phyloP scores from a whole-genome alignment of 2,329 filamentous ascomycete genomes.

The Arthrobotrys entomopaga region DNA sequence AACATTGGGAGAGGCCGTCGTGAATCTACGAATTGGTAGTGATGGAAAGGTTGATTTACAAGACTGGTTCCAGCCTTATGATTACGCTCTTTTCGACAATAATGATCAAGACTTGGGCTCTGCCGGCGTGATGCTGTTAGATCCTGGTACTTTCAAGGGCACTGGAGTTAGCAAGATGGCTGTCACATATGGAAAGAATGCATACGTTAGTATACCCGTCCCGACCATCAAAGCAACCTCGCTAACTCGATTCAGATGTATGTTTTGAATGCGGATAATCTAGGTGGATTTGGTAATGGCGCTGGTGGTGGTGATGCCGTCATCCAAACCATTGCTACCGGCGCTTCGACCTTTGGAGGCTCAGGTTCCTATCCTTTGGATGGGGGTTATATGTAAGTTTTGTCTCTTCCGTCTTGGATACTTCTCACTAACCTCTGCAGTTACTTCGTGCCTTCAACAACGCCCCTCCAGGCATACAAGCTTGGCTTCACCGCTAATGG shows the following conservation, averaged over 20 bases:
- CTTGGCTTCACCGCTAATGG: slow-evolving; percentile 60
- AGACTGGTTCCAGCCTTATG: slow-evolving; percentile 69
- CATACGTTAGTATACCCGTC: slow-evolving; percentile 65
- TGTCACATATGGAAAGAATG: slow-evolving; percentile 63
- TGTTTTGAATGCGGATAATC: slow-evolving; percentile 60
- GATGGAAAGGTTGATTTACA: slow-evolving; percentile 65
- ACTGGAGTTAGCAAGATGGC: slow-evolving; percentile 54
- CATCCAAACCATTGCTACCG: slow-evolving; percentile 64
- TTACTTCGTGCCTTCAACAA: slow-evolving; percentile 54
- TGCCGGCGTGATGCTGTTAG: slow-evolving; percentile 64
- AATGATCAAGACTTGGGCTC: slow-evolving; percentile 64
- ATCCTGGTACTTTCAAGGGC: slow-evolving; percentile 61
- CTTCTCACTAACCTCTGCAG: slow-evolving; percentile 1
- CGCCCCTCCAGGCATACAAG: slow-evolving; percentile 60
- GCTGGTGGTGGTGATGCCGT: slow-evolving; percentile 62
- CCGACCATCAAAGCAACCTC: slow-evolving; percentile 62
- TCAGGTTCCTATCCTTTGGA: slow-evolving; percentile 66
- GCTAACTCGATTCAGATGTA: slow-evolving; percentile 61
- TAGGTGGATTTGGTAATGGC: slow-evolving; percentile 60
- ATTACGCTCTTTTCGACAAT: slow-evolving; percentile 58
- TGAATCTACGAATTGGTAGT: slow-evolving; percentile 60
- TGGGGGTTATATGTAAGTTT: slow-evolving; percentile 66
- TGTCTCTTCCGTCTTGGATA: background rate
- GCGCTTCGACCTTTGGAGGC: slow-evolving; percentile 65
- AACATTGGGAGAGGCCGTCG: slow-evolving; percentile 60